These are phyloP conservation scores for Podospora pseudocomata DNA, from an alignment of 495 filamentous ascomycete genomes.

Conservation along the genomic window DNA sequence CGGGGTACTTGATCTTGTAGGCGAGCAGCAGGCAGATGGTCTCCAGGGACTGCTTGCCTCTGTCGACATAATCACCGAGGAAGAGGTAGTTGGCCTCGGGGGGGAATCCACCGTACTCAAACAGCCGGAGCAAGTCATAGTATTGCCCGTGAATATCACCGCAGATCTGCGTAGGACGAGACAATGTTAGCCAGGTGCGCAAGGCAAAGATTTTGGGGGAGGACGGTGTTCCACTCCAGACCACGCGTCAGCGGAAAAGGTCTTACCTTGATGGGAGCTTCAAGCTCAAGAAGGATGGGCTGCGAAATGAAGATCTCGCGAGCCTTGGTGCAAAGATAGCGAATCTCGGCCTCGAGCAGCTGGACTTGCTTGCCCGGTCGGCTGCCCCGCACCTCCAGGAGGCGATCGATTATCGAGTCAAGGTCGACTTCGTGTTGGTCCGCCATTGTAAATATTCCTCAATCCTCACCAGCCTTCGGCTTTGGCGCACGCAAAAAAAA, in stretches of 20 bases:
- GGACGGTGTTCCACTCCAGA: slow-evolving; percentile 23
- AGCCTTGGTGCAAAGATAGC: slow-evolving; percentile 96
- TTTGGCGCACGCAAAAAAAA: slow-evolving; percentile 32
- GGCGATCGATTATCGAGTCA: slow-evolving; percentile 97
- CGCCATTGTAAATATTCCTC: slow-evolving; percentile 62
- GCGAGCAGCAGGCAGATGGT: slow-evolving; percentile 97
- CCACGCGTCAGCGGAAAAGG: slow-evolving; percentile 5
- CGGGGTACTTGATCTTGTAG: slow-evolving; percentile 99
- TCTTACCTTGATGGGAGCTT: slow-evolving; percentile 95
- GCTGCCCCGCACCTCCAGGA: slow-evolving; percentile 96
- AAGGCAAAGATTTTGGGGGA: background rate
- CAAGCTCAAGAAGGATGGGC: slow-evolving; percentile 94
- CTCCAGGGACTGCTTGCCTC: slow-evolving; percentile 98
- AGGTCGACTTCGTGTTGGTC: slow-evolving; percentile 96
- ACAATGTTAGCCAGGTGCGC: slow-evolving; percentile 20
- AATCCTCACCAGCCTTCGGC: slow-evolving; percentile 43
- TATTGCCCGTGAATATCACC: slow-evolving; percentile 99
- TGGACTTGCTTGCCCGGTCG: slow-evolving; percentile 98
- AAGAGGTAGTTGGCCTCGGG: slow-evolving; percentile 99
- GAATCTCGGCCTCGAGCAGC: slow-evolving; percentile 92
- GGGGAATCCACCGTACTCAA: slow-evolving; percentile 98
- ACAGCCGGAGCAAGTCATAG: slow-evolving; percentile 94
- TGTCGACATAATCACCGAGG: slow-evolving; percentile 97
- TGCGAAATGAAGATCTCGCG: slow-evolving; percentile 99
- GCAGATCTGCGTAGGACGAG: slow-evolving; percentile 66